Evolutionary conservation across 73 alveolate genomes (phyloP).

Genomic region (Stentor roeselii): DNA sequence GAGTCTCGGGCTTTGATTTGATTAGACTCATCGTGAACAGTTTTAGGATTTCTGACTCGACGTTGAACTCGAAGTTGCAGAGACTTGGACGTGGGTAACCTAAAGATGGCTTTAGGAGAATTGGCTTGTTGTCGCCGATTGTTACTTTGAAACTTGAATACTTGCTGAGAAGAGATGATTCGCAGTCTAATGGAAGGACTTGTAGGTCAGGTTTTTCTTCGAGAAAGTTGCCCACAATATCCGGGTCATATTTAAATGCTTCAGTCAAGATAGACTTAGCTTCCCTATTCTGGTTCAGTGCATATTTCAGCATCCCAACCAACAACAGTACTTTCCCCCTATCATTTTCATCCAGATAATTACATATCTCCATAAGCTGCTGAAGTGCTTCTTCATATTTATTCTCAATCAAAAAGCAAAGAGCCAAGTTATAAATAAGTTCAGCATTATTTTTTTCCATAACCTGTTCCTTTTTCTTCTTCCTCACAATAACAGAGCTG

Average conservation of each 20-base stretch:
- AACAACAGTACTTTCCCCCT: neutral
- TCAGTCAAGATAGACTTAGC: slow-evolving; percentile 30
- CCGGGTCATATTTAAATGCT: slow-evolving; percentile 36
- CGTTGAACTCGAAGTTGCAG: slow-evolving; percentile 30
- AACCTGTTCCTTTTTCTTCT: neutral
- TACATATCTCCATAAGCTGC: neutral
- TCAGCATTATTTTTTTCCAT: slow-evolving; percentile 42
- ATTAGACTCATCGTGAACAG: slow-evolving; percentile 36
- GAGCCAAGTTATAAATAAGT: slow-evolving; percentile 12
- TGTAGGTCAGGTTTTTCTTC: slow-evolving; percentile 25
- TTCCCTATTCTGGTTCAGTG: slow-evolving; percentile 16
- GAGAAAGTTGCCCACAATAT: slow-evolving; percentile 34
- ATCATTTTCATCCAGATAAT: neutral
- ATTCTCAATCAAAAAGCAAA: neutral
- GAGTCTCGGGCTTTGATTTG: slow-evolving; percentile 57
- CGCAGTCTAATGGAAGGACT: slow-evolving; percentile 24
- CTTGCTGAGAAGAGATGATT: neutral
- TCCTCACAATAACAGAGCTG: neutral
- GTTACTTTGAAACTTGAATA: neutral
- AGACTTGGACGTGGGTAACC: slow-evolving; percentile 40
- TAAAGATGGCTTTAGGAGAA: slow-evolving; percentile 32
- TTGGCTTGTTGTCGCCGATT: neutral
- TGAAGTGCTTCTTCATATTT: neutral
- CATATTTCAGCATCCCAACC: neutral
- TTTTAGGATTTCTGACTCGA: slow-evolving; percentile 31